Evolutionary conservation across 2,329 filamentous ascomycete genomes (phyloP).

Genomic region (Aspergillus sp.): DNA sequence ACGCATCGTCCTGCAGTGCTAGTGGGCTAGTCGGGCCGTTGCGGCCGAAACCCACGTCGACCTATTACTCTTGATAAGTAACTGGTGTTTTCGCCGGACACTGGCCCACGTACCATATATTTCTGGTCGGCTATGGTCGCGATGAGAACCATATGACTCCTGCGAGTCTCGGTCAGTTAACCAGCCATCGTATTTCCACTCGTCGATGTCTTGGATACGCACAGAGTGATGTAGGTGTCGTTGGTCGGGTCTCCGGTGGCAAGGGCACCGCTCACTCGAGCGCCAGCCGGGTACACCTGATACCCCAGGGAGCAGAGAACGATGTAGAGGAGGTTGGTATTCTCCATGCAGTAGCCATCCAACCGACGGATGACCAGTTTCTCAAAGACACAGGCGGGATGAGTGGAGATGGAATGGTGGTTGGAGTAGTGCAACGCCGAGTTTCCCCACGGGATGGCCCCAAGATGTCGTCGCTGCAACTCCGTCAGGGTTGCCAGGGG

Average conservation of each 20-base stretch:
- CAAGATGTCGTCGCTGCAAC: constrained; percentile 46
- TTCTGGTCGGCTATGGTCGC: constrained; percentile 53
- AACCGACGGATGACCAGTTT: constrained; percentile 53
- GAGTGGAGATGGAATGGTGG: constrained; percentile 49
- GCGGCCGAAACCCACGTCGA: constrained; percentile 66
- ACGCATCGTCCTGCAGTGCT: constrained; percentile 46
- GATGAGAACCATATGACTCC: constrained; percentile 61
- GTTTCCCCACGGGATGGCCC: constrained; percentile 57
- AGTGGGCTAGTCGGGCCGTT: constrained; percentile 60
- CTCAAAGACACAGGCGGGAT: constrained; percentile 50
- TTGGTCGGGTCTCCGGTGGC: constrained; percentile 21
- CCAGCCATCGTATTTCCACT: neutral
- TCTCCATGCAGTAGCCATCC: constrained; percentile 64
- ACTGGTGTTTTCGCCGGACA: no score
- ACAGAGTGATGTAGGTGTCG: constrained; percentile 51
- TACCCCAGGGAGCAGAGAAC: constrained; percentile 55
- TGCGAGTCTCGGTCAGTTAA: constrained; percentile 8
- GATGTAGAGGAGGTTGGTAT: constrained; percentile 53
- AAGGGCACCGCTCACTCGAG: constrained; percentile 40
- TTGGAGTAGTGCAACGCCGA: constrained; percentile 55
- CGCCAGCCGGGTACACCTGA: constrained; percentile 56
- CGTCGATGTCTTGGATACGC: constrained; percentile 9
- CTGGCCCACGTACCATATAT: constrained; percentile 32
- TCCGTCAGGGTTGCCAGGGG: constrained; percentile 30
- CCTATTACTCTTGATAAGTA: constrained; percentile 22